These are phyloP conservation scores for Lachancea nothofagi DNA, from an alignment of 805 yeast genomes.

Conservation along the genomic window DNA sequence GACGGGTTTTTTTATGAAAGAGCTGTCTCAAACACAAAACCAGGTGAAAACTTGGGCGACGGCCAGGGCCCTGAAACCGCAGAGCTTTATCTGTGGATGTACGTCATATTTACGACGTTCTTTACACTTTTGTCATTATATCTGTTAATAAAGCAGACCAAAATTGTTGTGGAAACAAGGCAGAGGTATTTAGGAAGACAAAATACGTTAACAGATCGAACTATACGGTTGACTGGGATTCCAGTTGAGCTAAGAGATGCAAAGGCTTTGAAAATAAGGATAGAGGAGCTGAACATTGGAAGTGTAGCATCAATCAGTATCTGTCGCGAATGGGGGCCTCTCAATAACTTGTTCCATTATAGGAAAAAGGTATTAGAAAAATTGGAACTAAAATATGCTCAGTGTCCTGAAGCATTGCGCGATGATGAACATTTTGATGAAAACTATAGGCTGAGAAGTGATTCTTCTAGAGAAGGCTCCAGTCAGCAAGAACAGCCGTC, in stretches of 20 bases:
- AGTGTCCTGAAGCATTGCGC: conserved; percentile 28
- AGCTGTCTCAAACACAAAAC: conserved; percentile 19
- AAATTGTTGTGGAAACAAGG: conserved; percentile 66
- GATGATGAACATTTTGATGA: conserved; percentile 22
- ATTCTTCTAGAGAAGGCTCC: conserved; percentile 1
- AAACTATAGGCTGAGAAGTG: conserved; percentile 19
- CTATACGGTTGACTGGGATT: conserved; percentile 81
- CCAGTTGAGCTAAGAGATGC: conserved; percentile 76
- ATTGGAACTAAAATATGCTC: conserved; percentile 49
- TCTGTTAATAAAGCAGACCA: conserved; percentile 62
- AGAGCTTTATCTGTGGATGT: conserved; percentile 67
- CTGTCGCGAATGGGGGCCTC: conserved; percentile 79
- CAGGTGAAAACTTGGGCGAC: conserved; percentile 12
- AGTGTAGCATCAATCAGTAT: conserved; percentile 70
- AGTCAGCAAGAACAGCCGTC: conserved; percentile 5
- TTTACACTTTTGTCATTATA: conserved; percentile 66
- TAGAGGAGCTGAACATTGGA: conserved; percentile 75
- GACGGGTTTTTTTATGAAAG: conserved; percentile 7
- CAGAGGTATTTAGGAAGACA: conserved; percentile 81
- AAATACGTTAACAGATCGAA: conserved; percentile 85
- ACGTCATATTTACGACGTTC: conserved; percentile 78
- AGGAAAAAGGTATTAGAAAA: conserved; percentile 48
- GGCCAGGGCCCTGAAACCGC: conserved; percentile 37
- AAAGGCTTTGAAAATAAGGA: conserved; percentile 61
- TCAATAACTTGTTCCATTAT: conserved; percentile 59